These are phyloP conservation scores for Ophiostoma fasciatum DNA, from an alignment of 2,329 filamentous ascomycete species.

Conservation along the genomic window DNA sequence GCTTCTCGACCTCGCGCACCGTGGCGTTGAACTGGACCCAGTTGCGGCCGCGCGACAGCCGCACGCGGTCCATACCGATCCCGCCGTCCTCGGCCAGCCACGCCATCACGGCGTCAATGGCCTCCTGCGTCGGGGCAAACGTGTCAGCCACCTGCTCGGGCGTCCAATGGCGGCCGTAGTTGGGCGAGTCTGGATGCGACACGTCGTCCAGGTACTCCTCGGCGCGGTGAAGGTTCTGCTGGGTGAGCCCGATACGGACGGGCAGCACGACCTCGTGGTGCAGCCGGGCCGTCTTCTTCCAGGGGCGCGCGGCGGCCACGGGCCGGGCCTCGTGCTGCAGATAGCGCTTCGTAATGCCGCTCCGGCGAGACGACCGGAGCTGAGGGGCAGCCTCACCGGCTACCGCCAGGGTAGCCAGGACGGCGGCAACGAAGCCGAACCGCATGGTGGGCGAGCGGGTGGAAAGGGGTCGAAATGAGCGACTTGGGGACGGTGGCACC, in stretches of 20 bases:
- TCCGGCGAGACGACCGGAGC: conserved; percentile 1
- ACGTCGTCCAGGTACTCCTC: conserved; percentile 29
- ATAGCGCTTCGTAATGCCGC: conserved; percentile 8
- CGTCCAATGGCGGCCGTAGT: conserved; percentile 33
- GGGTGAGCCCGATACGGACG: conserved; percentile 28
- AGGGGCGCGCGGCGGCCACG: conserved; percentile 11
- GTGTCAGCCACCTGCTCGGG: conserved; percentile 25
- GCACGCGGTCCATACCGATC: conserved; percentile 30
- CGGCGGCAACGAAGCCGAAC: conserved; percentile 11
- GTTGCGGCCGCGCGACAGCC: conserved; percentile 31
- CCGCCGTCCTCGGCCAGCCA: conserved; percentile 38
- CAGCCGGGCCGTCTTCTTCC: conserved; percentile 13
- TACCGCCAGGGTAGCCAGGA: conserved; percentile 18
- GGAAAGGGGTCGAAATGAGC: too few species aligned
- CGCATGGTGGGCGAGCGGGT: conserved; percentile 13
- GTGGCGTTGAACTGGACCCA: conserved; percentile 14
- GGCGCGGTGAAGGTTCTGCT: conserved; percentile 29
- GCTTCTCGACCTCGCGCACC: conserved; percentile 34
- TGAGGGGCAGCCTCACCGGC: conserved; percentile 14
- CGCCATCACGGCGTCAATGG: conserved; percentile 32
- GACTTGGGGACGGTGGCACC: too few species aligned
- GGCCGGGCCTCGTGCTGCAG: conserved; percentile 21
- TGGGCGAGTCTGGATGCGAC: conserved; percentile 26
- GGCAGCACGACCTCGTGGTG: conserved; percentile 17
- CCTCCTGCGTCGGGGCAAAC: conserved; percentile 27